A percentile compares a stretch with the other conserved stretches of the same genome.
Evolutionary conservation across 2,329 filamentous ascomycete genomes (phyloP).

Genomic region (Graphium sp.): DNA sequence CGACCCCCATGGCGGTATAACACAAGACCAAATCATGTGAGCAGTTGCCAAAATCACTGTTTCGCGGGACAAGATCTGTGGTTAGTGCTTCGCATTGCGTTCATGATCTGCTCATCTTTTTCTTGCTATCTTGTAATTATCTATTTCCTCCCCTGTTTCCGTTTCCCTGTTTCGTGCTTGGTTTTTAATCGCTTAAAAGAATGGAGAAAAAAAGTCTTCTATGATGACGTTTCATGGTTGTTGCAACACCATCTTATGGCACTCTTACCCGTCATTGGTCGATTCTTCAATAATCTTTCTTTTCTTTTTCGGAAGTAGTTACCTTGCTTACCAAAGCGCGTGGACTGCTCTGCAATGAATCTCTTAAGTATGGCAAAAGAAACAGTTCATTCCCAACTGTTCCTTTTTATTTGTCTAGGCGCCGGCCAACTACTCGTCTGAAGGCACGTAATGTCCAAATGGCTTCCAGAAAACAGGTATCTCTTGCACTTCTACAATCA

Average conservation of each 20-base stretch:
- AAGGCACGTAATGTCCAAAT: too few species aligned
- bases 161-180: constrained; percentile 2
- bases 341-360: too few species aligned
- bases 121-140: constrained; percentile 1
- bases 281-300: too few species aligned
- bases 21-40: constrained; percentile 98
- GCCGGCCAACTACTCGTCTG: too few species aligned
- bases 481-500: too few species aligned
- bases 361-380: too few species aligned
- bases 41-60: constrained; percentile 1
- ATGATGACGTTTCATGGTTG: neutral
- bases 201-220: neutral
- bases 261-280: too few species aligned
- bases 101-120: neutral
- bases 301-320: too few species aligned
- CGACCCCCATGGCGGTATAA: constrained; percentile 56
- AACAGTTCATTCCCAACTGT: too few species aligned
- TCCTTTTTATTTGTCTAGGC: too few species aligned
- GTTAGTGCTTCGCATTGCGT: neutral
- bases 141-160: constrained; percentile 3
- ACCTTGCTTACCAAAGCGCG: too few species aligned
- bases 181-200: neutral
- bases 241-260: neutral
- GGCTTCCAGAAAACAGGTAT: too few species aligned
- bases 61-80: neutral